Evolutionary conservation across 441 rosid species (phyloP).

Genomic region (Corymbia calophylla): DNA sequence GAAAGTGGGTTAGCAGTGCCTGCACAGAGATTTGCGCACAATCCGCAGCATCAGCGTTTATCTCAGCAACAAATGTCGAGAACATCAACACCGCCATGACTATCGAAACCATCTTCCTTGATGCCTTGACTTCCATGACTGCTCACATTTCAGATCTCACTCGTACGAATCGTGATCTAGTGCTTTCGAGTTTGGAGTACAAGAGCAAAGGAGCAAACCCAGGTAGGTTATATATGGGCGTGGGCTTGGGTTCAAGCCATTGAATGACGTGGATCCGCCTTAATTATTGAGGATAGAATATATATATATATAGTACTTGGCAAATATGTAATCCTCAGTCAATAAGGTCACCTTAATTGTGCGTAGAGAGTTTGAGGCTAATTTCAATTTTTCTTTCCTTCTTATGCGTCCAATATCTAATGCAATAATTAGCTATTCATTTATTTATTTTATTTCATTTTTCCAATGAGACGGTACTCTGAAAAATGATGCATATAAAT

Average conservation of each 20-base stretch:
- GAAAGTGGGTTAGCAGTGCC: no score
- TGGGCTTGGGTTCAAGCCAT: neutral
- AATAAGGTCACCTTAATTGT: neutral
- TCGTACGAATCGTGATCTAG: neutral
- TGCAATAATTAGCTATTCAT: neutral
- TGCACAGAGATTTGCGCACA: neutral
- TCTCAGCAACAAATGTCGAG: neutral
- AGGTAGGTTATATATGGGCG: neutral
- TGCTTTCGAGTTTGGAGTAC: neutral
- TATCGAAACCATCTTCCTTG: no score
- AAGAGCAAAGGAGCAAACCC: neutral
- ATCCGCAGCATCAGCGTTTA: neutral
- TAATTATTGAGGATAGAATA: neutral
- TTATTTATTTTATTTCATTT: neutral
- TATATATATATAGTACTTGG: neutral
- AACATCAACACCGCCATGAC: neutral
- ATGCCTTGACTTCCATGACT: no score
- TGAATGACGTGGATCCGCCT: neutral
- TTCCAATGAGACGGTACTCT: neutral
- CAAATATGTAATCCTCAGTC: neutral
- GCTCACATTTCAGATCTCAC: neutral
- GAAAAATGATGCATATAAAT: neutral
- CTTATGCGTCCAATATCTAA: neutral
- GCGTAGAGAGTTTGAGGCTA: neutral
- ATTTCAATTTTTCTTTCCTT: neutral